Evolutionary conservation across 768 basidiomycete species (phyloP), one percentile per base, ranked within the genome.

Genomic region (Amylocystis lapponica): DNA sequence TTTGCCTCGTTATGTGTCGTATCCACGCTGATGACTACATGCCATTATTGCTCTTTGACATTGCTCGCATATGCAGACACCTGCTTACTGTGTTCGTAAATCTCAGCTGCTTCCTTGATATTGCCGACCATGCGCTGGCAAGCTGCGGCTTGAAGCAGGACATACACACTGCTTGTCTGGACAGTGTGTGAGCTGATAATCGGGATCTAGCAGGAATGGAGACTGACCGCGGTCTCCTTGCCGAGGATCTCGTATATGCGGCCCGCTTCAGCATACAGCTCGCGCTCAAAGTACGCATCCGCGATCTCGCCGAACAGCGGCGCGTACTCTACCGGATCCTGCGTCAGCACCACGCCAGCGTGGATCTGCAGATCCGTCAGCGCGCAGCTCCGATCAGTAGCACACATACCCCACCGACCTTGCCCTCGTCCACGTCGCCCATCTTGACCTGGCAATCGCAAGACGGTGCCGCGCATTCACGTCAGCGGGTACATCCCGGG

Each of bases 261-360:
- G 20, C 81, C 70, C 0, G 95, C 95, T 39, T 88, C 81, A 0
- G 76, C 77, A 63, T 81, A 91, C 68, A 88, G 66, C 48, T 81
- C 79, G 7, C 76, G 69, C 29, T 89, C 81, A 50, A 83, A 85
- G 57, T 86, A 86, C 0, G 86, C 87, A 51, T 91, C 88, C 0
- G 87, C 93, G 26, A 95, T 82, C 55, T 94, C 90, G 0, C 69
- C 72, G 54, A 90, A 92, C 4, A 93, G 67, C 1, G 81, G 75
- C 0, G 85, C 80, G 50, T 91, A 91, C 50, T 91, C 82, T 3
- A 79, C 56, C 0, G 84, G 72, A 42, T 93, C 89, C 51, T 89
- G 75, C 0, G 74, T 57, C 2, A 88, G 69, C 19, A 97, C 74
- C 27, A 84, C 66, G 22, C 71, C 72, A 1, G 89, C 82, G 60